Conservation (phyloP, 441 rosid species). For the Eugenia klotzschiana region DNA sequence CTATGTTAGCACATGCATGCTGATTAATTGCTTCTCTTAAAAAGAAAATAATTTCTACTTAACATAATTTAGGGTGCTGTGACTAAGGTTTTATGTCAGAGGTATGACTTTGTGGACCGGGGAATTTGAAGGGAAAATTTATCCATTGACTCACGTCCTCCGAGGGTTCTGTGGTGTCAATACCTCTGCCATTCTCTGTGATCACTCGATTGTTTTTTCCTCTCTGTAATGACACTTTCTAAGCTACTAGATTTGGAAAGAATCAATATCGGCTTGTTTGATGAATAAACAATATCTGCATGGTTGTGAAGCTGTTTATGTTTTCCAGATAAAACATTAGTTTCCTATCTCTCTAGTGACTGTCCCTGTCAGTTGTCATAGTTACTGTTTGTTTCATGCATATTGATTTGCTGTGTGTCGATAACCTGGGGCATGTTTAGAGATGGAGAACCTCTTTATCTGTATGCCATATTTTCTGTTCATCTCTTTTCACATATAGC, state of each 20-base stretch:
- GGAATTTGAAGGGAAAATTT: not conserved
- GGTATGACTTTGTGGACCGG: not conserved
- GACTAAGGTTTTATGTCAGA: not conserved
- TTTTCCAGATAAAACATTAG: not conserved
- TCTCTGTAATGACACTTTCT: not conserved
- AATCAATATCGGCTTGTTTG: not conserved
- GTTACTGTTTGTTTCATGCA: not conserved
- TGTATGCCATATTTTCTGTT: not conserved
- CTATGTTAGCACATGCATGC: not conserved
- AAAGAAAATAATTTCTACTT: not conserved
- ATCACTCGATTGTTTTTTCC: not conserved
- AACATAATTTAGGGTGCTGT: not conserved
- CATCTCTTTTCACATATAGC: not conserved
- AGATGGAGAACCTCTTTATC: not conserved
- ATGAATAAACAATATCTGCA: not conserved
- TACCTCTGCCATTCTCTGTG: not conserved
- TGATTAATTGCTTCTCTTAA: not conserved
- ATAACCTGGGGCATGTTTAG: not conserved
- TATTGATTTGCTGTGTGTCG: not conserved
- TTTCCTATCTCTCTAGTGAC: not conserved
- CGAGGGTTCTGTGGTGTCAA: not conserved
- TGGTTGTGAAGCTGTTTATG: not conserved
- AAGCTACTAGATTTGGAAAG: not conserved
- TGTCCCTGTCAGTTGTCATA: not conserved
- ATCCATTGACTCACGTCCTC: not conserved